phyloP scores from a whole-genome alignment of 257 asterid genomes.

The Avicennia marina region DNA sequence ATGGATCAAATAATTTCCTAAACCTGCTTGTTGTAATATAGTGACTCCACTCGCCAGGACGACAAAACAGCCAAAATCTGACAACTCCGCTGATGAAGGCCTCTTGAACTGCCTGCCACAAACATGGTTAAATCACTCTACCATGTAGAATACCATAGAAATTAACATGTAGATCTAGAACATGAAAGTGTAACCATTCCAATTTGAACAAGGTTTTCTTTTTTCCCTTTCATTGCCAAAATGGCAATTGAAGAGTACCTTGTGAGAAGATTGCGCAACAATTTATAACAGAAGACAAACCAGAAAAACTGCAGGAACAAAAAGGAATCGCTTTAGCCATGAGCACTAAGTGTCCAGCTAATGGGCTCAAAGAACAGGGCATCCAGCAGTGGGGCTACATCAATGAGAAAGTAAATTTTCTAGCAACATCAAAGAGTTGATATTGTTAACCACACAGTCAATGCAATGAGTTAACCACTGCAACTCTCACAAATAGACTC shows the following conservation, averaged over 20 bases:
- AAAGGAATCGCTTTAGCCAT: too few species aligned
- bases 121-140: constrained; percentile 55
- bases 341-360: too few species aligned
- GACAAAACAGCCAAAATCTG: constrained; percentile 85
- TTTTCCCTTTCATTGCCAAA: not conserved
- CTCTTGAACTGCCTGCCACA: constrained; percentile 98
- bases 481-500: too few species aligned
- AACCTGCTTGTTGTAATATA: constrained; percentile 90
- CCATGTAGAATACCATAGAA: constrained; percentile 21
- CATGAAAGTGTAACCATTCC: constrained; percentile 9
- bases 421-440: too few species aligned
- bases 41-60: constrained; percentile 71
- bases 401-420: not conserved
- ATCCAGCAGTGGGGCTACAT: not conserved
- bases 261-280: not conserved
- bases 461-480: too few species aligned
- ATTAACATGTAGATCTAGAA: constrained; percentile 13
- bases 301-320: not conserved
- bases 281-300: not conserved
- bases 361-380: not conserved
- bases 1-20: constrained; percentile 12
- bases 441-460: not conserved
- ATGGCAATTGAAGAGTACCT: not conserved
- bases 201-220: not conserved
- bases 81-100: constrained; percentile 81